Conservation (phyloP, 2,329 filamentous ascomycete genomes). For the Colletotrichum paranaense region DNA sequence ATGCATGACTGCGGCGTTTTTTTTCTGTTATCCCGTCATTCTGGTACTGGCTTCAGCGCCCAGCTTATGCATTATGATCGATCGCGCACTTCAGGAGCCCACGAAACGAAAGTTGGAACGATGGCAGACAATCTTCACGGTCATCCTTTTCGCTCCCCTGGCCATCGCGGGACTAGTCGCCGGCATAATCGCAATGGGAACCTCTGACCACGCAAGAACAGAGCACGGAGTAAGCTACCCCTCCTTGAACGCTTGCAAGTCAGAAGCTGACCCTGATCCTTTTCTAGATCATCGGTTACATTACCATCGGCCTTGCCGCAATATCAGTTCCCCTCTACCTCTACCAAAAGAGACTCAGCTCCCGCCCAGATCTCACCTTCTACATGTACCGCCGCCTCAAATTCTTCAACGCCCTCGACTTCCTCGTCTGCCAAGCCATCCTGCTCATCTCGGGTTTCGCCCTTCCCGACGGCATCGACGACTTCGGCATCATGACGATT, state of each 20-base stretch:
- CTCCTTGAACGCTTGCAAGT: too few species aligned
- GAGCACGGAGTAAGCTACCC: slow-evolving; percentile 10
- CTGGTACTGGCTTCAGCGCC: slow-evolving; percentile 18
- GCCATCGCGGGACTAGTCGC: neutral
- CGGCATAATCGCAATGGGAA: slow-evolving; percentile 13
- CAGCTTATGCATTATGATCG: slow-evolving; percentile 25
- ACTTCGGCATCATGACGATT: slow-evolving; percentile 25
- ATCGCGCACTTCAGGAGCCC: slow-evolving; percentile 16
- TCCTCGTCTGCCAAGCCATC: slow-evolving; percentile 26
- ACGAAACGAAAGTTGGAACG: slow-evolving; percentile 10
- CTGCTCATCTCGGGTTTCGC: slow-evolving; percentile 30
- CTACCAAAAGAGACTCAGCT: slow-evolving; percentile 18
- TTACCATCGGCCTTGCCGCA: slow-evolving; percentile 17
- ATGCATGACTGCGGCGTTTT: slow-evolving; percentile 22
- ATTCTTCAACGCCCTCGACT: slow-evolving; percentile 24
- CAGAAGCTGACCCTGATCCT: neutral
- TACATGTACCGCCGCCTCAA: slow-evolving; percentile 28
- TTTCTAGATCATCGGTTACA: slow-evolving; percentile 10
- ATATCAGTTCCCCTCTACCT: slow-evolving; percentile 18
- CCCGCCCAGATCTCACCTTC: slow-evolving; percentile 18
- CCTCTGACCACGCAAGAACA: slow-evolving; percentile 15
- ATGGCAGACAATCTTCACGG: slow-evolving; percentile 23
- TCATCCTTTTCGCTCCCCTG: slow-evolving; percentile 7
- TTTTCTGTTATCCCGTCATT: slow-evolving; percentile 23
- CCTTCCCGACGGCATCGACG: slow-evolving; percentile 31